phyloP scores from a whole-genome alignment of 257 asterid genomes.

The Ligustrum vulgare region DNA sequence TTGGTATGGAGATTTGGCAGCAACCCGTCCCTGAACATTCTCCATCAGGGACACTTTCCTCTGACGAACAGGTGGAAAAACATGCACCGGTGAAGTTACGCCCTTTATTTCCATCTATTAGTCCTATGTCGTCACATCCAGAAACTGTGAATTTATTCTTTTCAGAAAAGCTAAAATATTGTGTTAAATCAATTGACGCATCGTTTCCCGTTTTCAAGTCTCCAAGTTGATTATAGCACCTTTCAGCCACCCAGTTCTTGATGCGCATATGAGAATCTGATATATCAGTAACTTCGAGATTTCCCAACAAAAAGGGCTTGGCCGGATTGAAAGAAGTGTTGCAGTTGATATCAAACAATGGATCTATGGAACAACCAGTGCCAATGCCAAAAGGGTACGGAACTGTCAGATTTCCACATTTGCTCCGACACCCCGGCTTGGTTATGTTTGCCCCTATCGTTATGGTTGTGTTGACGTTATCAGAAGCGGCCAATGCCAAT shows the following conservation, averaged over 20 bases:
- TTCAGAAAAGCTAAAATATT: background rate
- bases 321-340: background rate
- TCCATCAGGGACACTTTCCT: slow-evolving; percentile 12
- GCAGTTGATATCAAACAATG: slow-evolving; percentile 2
- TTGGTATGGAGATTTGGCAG: slow-evolving; percentile 25
- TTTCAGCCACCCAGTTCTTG: background rate
- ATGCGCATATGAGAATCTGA: background rate
- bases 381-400: slow-evolving; percentile 20
- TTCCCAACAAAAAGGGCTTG: background rate
- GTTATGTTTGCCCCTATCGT: background rate
- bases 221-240: background rate
- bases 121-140: slow-evolving; percentile 30
- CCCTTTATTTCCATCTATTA: background rate
- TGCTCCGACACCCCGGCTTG: background rate
- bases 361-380: slow-evolving; percentile 15
- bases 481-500: background rate
- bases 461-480: background rate
- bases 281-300: background rate
- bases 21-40: slow-evolving; percentile 27
- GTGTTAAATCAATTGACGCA: background rate
- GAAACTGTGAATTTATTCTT: background rate
- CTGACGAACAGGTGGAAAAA: slow-evolving; percentile 9
- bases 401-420: slow-evolving; percentile 14
- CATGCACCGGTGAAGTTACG: slow-evolving; percentile 17
- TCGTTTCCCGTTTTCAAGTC: background rate